A percentile compares a stretch with the other conserved stretches of the same genome.
phyloP scores from a whole-genome alignment of 1,139 yeast genomes.

The Yamadazyma friedrichii region DNA sequence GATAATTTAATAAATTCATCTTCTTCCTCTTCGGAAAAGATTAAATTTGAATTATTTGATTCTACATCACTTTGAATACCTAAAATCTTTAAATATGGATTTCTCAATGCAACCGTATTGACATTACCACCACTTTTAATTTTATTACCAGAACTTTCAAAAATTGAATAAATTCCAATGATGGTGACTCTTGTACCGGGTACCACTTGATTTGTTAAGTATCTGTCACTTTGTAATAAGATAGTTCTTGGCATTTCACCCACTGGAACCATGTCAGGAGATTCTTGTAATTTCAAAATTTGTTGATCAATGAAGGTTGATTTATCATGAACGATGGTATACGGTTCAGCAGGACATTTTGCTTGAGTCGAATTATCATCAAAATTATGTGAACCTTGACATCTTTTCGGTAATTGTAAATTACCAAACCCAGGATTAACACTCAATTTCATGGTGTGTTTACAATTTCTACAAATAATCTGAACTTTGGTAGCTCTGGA shows the following conservation, averaged over 20 bases:
- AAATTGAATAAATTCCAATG: conserved; percentile 89
- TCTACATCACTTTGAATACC: conserved; percentile 87
- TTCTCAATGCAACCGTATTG: conserved; percentile 80
- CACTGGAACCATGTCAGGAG: conserved; percentile 96
- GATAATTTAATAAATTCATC: conserved; percentile 84
- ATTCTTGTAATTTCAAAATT: conserved; percentile 86
- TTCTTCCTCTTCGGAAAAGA: conserved; percentile 91
- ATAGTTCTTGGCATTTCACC: conserved; percentile 99
- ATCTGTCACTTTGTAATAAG: conserved; percentile 82
- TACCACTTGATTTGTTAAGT: conserved; percentile 82
- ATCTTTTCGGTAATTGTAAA: conserved; percentile 70
- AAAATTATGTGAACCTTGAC: conserved; percentile 61
- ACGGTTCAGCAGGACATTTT: conserved; percentile 89
- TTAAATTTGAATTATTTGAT: conserved; percentile 57
- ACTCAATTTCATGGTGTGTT: conserved; percentile 68
- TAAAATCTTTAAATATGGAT: conserved; percentile 83
- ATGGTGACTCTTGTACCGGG: conserved; percentile 96
- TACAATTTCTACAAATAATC: conserved; percentile 84
- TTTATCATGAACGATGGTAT: conserved; percentile 88
- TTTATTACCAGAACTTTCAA: conserved; percentile 54
- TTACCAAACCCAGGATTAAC: conserved; percentile 80
- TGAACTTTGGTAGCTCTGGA: conserved; percentile 87
- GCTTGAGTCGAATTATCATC: conserved; percentile 50
- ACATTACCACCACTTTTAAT: conserved; percentile 31
- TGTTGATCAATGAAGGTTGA: conserved; percentile 94